Percentiles rank a stretch among this genome's conserved stretches.
Conservation (phyloP, 345 rosid genomes). For the Eucalyptus polyanthemos region DNA sequence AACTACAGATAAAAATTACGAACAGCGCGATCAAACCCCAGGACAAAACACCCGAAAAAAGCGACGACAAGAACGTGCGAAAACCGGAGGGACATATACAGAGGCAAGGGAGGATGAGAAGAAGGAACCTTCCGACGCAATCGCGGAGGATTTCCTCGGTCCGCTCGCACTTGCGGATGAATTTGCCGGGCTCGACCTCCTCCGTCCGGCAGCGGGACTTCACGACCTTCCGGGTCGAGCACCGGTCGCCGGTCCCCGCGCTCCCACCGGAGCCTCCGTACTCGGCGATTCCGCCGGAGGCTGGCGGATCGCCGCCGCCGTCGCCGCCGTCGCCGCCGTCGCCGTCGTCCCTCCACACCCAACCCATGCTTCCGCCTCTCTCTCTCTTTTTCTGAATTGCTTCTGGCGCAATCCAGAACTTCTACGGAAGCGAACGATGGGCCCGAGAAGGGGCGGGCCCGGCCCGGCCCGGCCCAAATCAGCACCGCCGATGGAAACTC, state of each 20-base stretch:
- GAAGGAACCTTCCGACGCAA: constrained; percentile 56
- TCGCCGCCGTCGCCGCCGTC: background rate
- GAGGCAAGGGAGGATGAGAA: background rate
- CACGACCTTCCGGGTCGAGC: constrained; percentile 51
- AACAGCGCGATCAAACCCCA: background rate
- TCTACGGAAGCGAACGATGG: background rate
- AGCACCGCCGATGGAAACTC: background rate
- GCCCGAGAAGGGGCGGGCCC: background rate
- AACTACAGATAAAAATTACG: background rate
- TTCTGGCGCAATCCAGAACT: background rate
- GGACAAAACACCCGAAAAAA: background rate
- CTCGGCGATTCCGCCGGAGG: background rate
- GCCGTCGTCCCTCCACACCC: constrained; percentile 46
- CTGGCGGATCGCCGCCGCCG: background rate
- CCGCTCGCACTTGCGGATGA: constrained; percentile 78
- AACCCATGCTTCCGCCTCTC: constrained; percentile 27
- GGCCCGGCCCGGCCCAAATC: background rate
- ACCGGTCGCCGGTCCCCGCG: constrained; percentile 6
- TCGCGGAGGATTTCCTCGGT: constrained; percentile 62
- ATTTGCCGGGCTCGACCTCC: constrained; percentile 85
- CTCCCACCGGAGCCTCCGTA: background rate
- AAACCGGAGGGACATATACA: background rate
- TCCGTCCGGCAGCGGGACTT: constrained; percentile 75
- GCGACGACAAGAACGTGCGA: background rate
- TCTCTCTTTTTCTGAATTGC: background rate